phyloP scores from a whole-genome alignment of 2,329 filamentous ascomycete species.

The Sclerotinia borealis region DNA sequence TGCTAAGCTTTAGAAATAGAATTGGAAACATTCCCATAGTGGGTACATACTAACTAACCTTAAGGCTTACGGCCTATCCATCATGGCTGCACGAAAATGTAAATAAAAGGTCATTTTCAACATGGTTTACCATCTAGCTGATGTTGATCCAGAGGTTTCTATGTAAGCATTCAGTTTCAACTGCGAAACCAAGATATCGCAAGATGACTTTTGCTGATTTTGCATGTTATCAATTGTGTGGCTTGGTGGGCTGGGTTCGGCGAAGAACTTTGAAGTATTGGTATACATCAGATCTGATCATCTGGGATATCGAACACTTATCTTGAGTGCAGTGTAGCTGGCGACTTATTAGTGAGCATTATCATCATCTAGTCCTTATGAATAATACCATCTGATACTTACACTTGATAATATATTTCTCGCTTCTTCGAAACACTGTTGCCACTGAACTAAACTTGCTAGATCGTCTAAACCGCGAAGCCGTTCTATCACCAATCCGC shows the following conservation, averaged over 20 bases:
- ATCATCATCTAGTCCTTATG: too few species aligned
- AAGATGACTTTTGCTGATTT: conserved; percentile 14
- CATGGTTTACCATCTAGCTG: not conserved
- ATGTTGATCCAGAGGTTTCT: not conserved
- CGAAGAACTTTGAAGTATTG: conserved; percentile 34
- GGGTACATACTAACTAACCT: not conserved
- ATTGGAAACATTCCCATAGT: not conserved
- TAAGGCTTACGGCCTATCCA: too few species aligned
- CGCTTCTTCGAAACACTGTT: not conserved
- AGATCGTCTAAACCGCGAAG: not conserved
- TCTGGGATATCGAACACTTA: not conserved
- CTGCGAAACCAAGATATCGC: conserved; percentile 1
- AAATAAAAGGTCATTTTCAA: not conserved
- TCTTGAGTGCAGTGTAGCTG: not conserved
- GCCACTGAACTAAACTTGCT: not conserved
- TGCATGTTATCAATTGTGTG: conserved; percentile 17
- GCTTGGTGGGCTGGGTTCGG: conserved; percentile 17
- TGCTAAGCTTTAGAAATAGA: not conserved
- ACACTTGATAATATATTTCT: too few species aligned
- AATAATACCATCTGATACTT: too few species aligned
- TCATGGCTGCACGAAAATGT: not conserved
- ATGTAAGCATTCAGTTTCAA: conserved; percentile 1
- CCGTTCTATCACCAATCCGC: not conserved
- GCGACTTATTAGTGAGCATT: not conserved
- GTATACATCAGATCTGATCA: conserved; percentile 37